Evolutionary conservation across 768 basidiomycete genomes (phyloP), one percentile per base, ranked within the genome.

Genomic region (Tricholoma furcatifolium): DNA sequence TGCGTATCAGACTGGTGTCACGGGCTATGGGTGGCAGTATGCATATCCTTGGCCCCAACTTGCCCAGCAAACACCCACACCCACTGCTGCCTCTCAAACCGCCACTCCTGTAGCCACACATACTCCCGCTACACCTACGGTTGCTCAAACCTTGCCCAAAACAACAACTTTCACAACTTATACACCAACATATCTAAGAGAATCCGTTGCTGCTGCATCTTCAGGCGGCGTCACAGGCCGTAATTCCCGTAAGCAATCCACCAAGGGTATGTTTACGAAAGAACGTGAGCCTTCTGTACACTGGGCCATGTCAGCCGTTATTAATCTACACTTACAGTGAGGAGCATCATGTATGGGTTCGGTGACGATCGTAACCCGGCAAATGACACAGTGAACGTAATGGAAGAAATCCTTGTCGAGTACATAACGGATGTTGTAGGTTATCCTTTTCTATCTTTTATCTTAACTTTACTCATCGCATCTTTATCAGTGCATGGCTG

Each of bases 351-450:
- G 92, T 95, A 93, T 63, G 93, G 91, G 24, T 97, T 96, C 68
- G 93, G 93, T 10, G 93, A 97, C 65, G 92, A 93, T 64, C 78
- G 88, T 14, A 89, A 91, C 59, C 91, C 93, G 0, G 87, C 91
- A 2, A 87, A 82, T 35, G 93, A 97, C 61, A 89, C 90, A 0
- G 89, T 94, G 23, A 87, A 83, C 58, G 88, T 95, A 35, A 90
- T 96, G 91, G 93, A 96, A 65, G 93, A 96, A 64, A 93, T 96
- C 48, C 72, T 96, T 46, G 81, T 93, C 39, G 92, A 94, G 67
- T 94, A 91, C 58, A 91, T 97, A 59, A 83, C 85, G 30, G 93
- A 97, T 61, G 80, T 96, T 10, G 93, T 96, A 64, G 57, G 80
- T 39, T 42, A 41, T 54, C 59, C 51, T 42, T 10, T 49, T 49